These are phyloP conservation scores for Ploettnerulaceae sp. DNA, from an alignment of 2,329 filamentous ascomycete genomes.

Conservation along the genomic window DNA sequence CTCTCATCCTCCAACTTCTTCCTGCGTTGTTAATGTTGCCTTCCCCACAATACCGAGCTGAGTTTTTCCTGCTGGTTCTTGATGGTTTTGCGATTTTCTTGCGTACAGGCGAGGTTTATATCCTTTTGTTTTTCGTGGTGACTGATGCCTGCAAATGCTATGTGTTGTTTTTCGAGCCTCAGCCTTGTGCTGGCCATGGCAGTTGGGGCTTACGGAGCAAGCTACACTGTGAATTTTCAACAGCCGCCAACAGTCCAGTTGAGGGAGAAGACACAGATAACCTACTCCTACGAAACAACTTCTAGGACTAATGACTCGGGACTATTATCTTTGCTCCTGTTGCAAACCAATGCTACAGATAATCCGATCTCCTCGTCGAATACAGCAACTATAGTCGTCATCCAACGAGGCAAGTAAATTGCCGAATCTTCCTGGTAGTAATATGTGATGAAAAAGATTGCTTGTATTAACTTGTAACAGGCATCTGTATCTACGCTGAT, in stretches of 20 bases:
- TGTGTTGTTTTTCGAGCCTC: background rate
- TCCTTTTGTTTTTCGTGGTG: background rate
- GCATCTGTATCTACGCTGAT: background rate
- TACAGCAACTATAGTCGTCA: background rate
- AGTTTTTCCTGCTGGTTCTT: slow-evolving; percentile 3
- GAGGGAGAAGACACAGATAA: background rate
- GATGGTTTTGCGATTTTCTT: slow-evolving; percentile 4
- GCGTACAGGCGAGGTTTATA: background rate
- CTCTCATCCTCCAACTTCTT: background rate
- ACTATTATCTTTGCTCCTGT: background rate
- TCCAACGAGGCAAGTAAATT: background rate
- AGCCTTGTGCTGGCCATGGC: slow-evolving; percentile 12
- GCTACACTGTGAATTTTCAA: background rate
- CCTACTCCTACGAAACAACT: no score
- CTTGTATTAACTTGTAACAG: background rate
- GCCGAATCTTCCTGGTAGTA: no score
- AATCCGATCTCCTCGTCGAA: background rate
- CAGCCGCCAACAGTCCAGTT: background rate
- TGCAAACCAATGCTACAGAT: background rate
- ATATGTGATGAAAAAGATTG: no score
- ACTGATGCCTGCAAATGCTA: slow-evolving; percentile 4
- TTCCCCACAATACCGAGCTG: slow-evolving; percentile 6
- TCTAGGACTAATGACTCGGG: no score
- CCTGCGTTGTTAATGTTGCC: slow-evolving; percentile 4
- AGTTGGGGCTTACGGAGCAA: background rate